Percentiles rank a stretch among this genome's conserved stretches.
Evolutionary conservation across 352 stramenopile genomes (phyloP).

Genomic region (Globisporangium rhizosaccharum): DNA sequence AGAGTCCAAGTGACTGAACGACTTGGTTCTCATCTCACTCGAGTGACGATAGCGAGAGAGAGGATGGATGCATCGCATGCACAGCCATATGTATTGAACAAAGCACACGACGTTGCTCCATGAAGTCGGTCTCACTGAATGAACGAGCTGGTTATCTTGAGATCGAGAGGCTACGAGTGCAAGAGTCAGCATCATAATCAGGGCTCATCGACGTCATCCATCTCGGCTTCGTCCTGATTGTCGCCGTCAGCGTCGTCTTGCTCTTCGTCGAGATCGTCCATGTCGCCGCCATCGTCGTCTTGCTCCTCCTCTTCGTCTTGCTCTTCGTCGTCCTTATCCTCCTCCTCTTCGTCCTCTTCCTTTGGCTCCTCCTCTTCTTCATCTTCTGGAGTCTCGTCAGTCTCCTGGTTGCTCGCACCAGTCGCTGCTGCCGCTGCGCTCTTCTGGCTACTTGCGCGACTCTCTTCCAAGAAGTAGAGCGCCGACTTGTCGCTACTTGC

Average conservation of each 20-base stretch:
- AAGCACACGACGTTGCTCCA: too few relatives aligned
- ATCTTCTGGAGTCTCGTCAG: neutral
- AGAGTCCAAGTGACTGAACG: conserved; percentile 2
- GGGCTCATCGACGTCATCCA: neutral
- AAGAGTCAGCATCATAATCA: too few relatives aligned
- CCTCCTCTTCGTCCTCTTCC: conserved; percentile 2
- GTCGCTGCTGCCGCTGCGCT: neutral
- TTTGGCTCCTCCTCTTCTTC: conserved; percentile 2
- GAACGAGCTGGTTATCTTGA: neutral
- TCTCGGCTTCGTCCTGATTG: neutral
- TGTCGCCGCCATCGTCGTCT: conserved; percentile 1
- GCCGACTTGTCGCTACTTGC: conserved; percentile 18
- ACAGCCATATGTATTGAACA: too few relatives aligned
- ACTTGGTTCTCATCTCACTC: neutral
- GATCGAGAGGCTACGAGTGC: too few relatives aligned
- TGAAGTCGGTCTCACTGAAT: neutral
- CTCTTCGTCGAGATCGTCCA: conserved; percentile 10
- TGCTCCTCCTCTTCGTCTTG: conserved; percentile 15
- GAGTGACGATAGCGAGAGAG: too few relatives aligned
- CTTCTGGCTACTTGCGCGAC: conserved; percentile 3
- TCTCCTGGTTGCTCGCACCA: neutral
- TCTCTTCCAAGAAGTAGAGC: conserved; percentile 41
- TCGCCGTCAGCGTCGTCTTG: neutral
- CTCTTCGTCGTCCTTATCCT: conserved; percentile 3
- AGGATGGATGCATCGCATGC: too few relatives aligned